Evolutionary conservation across 2,329 filamentous ascomycete species (phyloP).

Genomic region (Sclerotinia nivalis): DNA sequence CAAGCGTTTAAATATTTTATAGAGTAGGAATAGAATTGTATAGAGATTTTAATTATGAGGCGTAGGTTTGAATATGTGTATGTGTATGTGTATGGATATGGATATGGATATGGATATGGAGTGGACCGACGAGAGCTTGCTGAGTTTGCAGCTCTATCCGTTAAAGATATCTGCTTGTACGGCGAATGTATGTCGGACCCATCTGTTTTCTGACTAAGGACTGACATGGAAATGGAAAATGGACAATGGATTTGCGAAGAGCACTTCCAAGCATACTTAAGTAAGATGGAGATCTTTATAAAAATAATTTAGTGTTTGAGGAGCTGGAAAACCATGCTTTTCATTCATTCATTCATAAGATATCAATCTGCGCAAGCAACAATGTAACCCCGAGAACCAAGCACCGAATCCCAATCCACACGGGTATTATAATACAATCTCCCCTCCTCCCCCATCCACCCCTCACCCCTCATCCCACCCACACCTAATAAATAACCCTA

Average conservation of each 20-base stretch:
- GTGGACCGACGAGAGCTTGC: slow-evolving; percentile 37
- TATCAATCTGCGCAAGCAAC: background rate
- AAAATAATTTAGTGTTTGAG: background rate
- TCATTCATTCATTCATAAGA: background rate
- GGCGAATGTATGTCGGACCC: slow-evolving; percentile 16
- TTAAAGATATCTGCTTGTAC: slow-evolving; percentile 28
- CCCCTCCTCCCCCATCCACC: background rate
- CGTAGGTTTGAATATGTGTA: too few relatives aligned
- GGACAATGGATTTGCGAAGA: too few relatives aligned
- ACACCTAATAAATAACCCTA: slow-evolving; percentile 3
- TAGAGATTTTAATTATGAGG: too few relatives aligned
- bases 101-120: too few relatives aligned
- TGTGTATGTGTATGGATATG: too few relatives aligned
- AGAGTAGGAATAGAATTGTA: too few relatives aligned
- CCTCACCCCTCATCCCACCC: background rate
- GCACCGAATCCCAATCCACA: background rate
- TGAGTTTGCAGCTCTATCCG: slow-evolving; percentile 34
- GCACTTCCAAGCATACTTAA: background rate
- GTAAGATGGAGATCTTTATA: accelerated
- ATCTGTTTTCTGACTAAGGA: too few relatives aligned
- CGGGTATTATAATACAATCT: background rate
- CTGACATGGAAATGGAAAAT: too few relatives aligned
- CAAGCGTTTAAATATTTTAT: too few relatives aligned
- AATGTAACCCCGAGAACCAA: background rate
- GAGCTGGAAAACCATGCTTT: background rate